Conservation (phyloP, 306 rosid genomes). For the Quercus alba region DNA sequence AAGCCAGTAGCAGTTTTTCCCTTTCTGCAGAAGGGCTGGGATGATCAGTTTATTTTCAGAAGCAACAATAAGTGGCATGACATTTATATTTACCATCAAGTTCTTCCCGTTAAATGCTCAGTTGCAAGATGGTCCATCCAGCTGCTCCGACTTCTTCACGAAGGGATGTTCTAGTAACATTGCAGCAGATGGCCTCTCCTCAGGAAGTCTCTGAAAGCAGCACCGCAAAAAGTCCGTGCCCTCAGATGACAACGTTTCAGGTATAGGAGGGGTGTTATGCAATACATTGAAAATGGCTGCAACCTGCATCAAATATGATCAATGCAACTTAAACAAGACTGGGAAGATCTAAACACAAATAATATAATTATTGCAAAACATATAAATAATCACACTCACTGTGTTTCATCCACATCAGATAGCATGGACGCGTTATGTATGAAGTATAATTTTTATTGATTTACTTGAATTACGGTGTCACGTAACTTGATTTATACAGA, state of each 20-base stretch:
- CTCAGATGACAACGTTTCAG: slow-evolving; percentile 72
- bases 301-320: slow-evolving; percentile 52
- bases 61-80: neutral
- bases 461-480: no score
- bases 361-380: neutral
- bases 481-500: no score
- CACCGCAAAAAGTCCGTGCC: slow-evolving; percentile 79
- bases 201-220: slow-evolving; percentile 91
- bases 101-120: slow-evolving; percentile 30
- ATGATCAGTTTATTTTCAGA: slow-evolving; percentile 46
- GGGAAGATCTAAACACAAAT: neutral
- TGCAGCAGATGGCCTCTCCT: slow-evolving; percentile 71
- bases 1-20: slow-evolving; percentile 5
- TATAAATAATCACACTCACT: no score
- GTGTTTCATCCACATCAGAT: no score
- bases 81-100: slow-evolving; percentile 40
- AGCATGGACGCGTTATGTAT: no score
- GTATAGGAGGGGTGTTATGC: slow-evolving; percentile 76
- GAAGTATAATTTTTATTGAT: no score
- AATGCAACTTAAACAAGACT: slow-evolving; percentile 19
- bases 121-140: slow-evolving; percentile 40
- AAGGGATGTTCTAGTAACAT: slow-evolving; percentile 77
- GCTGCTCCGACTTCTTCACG: slow-evolving; percentile 46
- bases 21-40: slow-evolving; percentile 26
- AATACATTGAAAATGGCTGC: slow-evolving; percentile 97